Conservation (phyloP, 2,329 filamentous ascomycete species). For the Pseudonectria foliicola region DNA sequence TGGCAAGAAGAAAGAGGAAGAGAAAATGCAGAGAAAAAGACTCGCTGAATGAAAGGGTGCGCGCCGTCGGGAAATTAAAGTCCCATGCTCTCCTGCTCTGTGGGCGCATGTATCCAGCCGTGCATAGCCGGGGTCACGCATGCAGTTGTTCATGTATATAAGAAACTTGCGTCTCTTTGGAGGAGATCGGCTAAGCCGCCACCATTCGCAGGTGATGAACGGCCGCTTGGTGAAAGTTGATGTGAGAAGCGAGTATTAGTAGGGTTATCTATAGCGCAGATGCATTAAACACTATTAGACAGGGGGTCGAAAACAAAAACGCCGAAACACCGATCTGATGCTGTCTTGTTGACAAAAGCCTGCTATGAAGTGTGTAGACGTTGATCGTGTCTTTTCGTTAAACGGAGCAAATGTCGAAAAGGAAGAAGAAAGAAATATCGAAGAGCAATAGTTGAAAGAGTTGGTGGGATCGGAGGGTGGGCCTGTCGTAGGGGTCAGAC, state of each 20-base stretch:
- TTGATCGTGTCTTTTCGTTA: slow-evolving; percentile 16
- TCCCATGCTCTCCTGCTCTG: too few relatives aligned
- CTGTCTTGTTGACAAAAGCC: slow-evolving; percentile 24
- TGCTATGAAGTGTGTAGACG: slow-evolving; percentile 14
- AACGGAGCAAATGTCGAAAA: slow-evolving; percentile 13
- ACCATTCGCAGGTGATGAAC: too few relatives aligned
- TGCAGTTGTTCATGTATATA: too few relatives aligned
- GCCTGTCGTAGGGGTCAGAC: too few relatives aligned
- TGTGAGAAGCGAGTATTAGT: slow-evolving; percentile 14
- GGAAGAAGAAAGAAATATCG: not conserved
- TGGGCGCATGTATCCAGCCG: not conserved
- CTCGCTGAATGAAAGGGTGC: too few relatives aligned
- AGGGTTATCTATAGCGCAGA: slow-evolving; percentile 3
- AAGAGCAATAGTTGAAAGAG: too few relatives aligned
- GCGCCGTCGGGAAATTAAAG: too few relatives aligned
- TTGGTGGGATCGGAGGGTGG: not conserved
- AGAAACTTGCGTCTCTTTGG: too few relatives aligned
- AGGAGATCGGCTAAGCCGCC: too few relatives aligned
- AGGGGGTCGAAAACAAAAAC: slow-evolving; percentile 16
- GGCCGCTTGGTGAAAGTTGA: not conserved
- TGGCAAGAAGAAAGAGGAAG: not conserved
- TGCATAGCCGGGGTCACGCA: not conserved
- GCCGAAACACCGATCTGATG: slow-evolving; percentile 27
- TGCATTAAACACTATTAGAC: slow-evolving; percentile 7
- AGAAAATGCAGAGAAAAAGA: too few relatives aligned